A percentile compares a stretch with the other conserved stretches of the same genome.
Evolutionary conservation across 768 basidiomycete genomes (phyloP).

Genomic region (Cubamyces sp.): DNA sequence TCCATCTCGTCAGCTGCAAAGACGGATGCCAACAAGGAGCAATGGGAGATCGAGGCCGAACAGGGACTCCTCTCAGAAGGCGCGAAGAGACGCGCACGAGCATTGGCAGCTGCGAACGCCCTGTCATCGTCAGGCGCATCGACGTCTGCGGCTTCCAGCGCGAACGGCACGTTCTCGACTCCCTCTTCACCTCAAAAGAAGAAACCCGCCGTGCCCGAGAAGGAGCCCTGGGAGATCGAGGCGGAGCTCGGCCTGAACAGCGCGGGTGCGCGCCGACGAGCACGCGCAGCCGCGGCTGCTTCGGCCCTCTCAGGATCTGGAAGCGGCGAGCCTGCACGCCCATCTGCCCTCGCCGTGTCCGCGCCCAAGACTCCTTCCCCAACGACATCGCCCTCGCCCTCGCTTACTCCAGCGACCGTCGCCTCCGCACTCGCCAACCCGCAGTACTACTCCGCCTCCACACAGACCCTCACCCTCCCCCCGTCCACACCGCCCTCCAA

Average conservation of each 20-base stretch:
- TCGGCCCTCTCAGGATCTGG: constrained; percentile 18
- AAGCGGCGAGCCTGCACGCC: neutral
- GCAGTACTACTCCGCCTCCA: constrained; percentile 60
- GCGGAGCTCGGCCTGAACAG: constrained; percentile 35
- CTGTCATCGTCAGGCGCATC: constrained; percentile 29
- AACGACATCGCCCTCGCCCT: constrained; percentile 6
- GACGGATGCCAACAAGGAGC: constrained; percentile 56
- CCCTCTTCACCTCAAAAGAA: constrained; percentile 15
- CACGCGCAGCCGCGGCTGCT: constrained; percentile 27
- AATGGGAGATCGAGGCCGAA: constrained; percentile 83
- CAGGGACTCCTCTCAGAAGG: constrained; percentile 77
- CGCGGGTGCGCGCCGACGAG: constrained; percentile 31
- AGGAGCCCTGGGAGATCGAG: constrained; percentile 37
- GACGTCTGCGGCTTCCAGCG: constrained; percentile 4
- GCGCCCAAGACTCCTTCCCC: neutral
- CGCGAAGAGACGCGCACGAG: constrained; percentile 65
- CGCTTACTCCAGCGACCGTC: constrained; percentile 29
- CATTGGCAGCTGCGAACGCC: constrained; percentile 42
- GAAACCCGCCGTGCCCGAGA: constrained; percentile 13
- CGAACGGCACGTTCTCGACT: constrained; percentile 5
- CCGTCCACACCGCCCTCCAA: constrained; percentile 59
- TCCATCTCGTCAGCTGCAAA: constrained; percentile 19
- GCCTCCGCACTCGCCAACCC: constrained; percentile 50
- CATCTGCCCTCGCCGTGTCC: neutral
- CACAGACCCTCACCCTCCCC: constrained; percentile 68